A percentile compares a stretch with the other conserved stretches of the same genome.
Conservation (phyloP, 306 rosid genomes). For the Trifolium pratense region DNA sequence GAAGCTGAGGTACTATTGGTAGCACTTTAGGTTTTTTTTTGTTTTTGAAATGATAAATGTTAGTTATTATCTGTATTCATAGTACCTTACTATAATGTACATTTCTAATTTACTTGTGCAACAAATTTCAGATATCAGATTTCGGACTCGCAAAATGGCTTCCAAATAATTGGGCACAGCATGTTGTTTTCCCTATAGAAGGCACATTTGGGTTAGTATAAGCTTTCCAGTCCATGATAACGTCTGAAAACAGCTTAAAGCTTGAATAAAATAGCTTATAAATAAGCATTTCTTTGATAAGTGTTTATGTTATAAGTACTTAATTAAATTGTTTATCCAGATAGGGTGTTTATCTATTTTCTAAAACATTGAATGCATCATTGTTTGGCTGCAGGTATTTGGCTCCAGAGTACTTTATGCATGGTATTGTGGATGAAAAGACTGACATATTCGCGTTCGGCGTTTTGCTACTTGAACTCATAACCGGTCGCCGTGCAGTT, state of each 20-base stretch:
- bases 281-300: no score
- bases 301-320: no score
- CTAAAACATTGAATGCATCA: slow-evolving; percentile 22
- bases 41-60: not conserved
- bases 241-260: no score
- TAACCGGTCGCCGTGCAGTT: slow-evolving; percentile 94
- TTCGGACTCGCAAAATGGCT: slow-evolving; percentile 99
- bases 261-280: no score
- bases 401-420: slow-evolving; percentile 98
- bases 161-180: slow-evolving; percentile 91
- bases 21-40: not conserved
- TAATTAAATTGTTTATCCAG: no score
- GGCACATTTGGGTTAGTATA: slow-evolving; percentile 99
- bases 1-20: slow-evolving; percentile 74
- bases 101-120: not conserved
- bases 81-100: not conserved
- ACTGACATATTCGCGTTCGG: slow-evolving; percentile 92
- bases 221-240: no score
- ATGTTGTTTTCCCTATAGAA: slow-evolving; percentile 92
- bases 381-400: slow-evolving; percentile 63
- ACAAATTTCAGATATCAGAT: slow-evolving; percentile 78
- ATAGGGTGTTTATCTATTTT: not conserved
- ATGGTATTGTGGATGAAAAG: slow-evolving; percentile 90
- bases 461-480: slow-evolving; percentile 86
- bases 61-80: not conserved